A percentile compares a stretch with the other conserved stretches of the same genome.
Evolutionary conservation across 1,284 basidiomycete genomes (phyloP).

Genomic region (Afroboletus lepidellus): DNA sequence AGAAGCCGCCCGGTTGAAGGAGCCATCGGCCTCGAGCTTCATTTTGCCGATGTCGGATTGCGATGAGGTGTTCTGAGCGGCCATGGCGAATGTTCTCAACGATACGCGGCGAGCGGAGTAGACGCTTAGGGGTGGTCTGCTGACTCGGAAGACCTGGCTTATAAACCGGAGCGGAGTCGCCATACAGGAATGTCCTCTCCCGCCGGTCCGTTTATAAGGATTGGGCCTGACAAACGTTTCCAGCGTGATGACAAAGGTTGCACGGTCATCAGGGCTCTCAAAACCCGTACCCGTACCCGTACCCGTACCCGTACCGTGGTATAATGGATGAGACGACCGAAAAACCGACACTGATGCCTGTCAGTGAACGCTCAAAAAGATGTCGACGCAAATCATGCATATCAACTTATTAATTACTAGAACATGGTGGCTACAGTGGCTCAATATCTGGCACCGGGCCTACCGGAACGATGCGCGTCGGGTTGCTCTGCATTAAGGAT

Average conservation of each 20-base stretch:
- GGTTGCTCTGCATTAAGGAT: constrained; percentile 60
- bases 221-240: no score
- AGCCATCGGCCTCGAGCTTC: constrained; percentile 43
- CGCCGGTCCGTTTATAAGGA: neutral
- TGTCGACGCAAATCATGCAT: no score
- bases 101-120: neutral
- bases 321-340: no score
- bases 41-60: neutral
- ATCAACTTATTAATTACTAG: no score
- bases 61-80: neutral
- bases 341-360: no score
- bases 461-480: constrained; percentile 68
- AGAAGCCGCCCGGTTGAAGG: constrained; percentile 76
- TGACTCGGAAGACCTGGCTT: constrained; percentile 2
- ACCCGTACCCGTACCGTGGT: no score
- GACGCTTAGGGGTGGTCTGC: constrained; percentile 6
- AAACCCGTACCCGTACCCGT: neutral
- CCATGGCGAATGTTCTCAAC: no score
- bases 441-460: constrained; percentile 74
- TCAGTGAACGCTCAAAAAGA: no score
- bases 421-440: constrained; percentile 60
- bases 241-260: neutral
- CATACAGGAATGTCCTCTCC: constrained; percentile 17
- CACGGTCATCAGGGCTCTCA: neutral
- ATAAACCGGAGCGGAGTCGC: constrained; percentile 5